Base-by-base conservation (phyloP, 2,329 filamentous ascomycete genomes). In the Myriosclerotinia duriaeana region DNA sequence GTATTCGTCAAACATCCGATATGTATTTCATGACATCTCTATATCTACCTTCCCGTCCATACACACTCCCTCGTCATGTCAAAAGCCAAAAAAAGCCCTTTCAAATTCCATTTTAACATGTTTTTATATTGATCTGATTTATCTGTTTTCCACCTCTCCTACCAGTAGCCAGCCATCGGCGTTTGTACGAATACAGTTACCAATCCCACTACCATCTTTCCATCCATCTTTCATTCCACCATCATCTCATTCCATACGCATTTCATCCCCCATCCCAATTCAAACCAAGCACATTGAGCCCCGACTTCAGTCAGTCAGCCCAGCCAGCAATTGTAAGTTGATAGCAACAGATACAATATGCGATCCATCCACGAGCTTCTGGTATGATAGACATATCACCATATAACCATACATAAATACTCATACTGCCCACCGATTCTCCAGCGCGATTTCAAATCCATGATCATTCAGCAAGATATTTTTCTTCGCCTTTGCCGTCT, bases 401-500 rank as follows among this genome's bases (percentile, higher is more conserved):
- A 60, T 38, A 60, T 60, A 60, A 48, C 56, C 42, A 60, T 58
- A 40, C 40, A 46, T 50, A 60, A 44, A 48, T 40, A 38, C 44
- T 48, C 58, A 50, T 38, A 26, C 58, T 38, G 26, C 26, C 58
- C 58, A 50, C 50, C 30, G 5, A 36, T 11, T 60, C 58, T n/a
- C 30, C 30, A 26, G 30, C 14, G 26, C 14, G 34, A 50, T 22
- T 30, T 50, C 20, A 17, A 12, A 38, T 38, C 12, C 56, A 26
- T 38, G 38, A 12, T 20, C 14, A 38, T 50, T 26, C 34, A 26
- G 14, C 22, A n/a, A 17, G 44, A 11, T 26, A 38, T 50, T 38
- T 44, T 38, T 50, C 30, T 26, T 26, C 26, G 2, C 3, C 26
- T 26, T 26, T 26, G 44, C 36, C 22, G 38, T 17, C n/a, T 22